phyloP scores from a whole-genome alignment of 1,284 basidiomycete species.

The Irpex sp. region DNA sequence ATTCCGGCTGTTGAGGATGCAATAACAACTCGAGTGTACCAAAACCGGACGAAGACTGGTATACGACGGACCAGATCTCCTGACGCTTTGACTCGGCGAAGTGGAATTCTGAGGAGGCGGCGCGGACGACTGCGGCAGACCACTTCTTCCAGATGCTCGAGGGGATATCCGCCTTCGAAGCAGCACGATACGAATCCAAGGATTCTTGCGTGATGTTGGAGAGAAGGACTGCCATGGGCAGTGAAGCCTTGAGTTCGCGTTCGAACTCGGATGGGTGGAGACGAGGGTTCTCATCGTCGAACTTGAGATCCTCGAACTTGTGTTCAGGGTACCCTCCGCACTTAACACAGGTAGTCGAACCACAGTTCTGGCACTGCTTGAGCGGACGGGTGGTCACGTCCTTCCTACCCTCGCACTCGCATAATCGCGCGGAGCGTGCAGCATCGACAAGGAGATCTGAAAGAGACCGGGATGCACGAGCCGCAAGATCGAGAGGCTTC shows the following conservation, averaged over 20 bases:
- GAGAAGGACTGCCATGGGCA: conserved; percentile 85
- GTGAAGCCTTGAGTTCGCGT: conserved; percentile 68
- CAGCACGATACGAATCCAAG: conserved; percentile 50
- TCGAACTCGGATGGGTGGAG: conserved; percentile 73
- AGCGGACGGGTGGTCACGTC: conserved; percentile 73
- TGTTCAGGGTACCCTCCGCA: conserved; percentile 92
- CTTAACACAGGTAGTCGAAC: conserved; percentile 75
- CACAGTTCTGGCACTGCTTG: conserved; percentile 74
- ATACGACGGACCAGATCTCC: conserved; percentile 82
- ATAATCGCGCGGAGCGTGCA: conserved; percentile 72
- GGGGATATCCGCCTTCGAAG: conserved; percentile 41
- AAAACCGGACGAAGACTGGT: conserved; percentile 65
- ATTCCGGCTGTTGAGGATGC: conserved; percentile 77
- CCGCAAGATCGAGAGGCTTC: conserved; percentile 68
- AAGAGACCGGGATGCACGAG: conserved; percentile 41
- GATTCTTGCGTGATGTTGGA: conserved; percentile 47
- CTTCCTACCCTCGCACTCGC: conserved; percentile 85
- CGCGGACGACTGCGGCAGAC: conserved; percentile 65
- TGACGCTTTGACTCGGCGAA: conserved; percentile 88
- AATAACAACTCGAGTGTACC: conserved; percentile 69
- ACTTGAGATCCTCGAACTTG: conserved; percentile 57
- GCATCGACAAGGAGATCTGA: conserved; percentile 63
- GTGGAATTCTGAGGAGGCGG: conserved; percentile 63
- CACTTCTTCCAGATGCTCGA: conserved; percentile 62
- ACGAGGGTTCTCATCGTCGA: conserved; percentile 40